These are phyloP conservation scores for Cardamine occulta DNA, from an alignment of 345 rosid species.

Conservation along the genomic window DNA sequence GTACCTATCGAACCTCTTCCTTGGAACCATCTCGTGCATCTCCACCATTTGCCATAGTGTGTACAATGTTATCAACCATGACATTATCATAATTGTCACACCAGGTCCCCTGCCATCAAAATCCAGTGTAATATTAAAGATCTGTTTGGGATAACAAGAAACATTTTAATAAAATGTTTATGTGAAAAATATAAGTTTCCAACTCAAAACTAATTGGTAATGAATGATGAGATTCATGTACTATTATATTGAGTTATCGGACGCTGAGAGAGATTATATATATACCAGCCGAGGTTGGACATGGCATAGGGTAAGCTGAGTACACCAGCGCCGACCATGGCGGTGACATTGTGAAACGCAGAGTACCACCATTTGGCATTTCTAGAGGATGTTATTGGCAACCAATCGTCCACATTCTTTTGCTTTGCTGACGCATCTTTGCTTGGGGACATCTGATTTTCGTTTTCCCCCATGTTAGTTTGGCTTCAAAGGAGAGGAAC, in stretches of 20 bases:
- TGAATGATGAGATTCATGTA: too few relatives aligned
- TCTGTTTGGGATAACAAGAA: not conserved
- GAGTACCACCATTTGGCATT: constrained; percentile 93
- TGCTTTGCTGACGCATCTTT: constrained; percentile 27
- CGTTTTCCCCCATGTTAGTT: constrained; percentile 1
- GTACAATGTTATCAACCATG: constrained; percentile 78
- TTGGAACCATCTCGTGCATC: constrained; percentile 84
- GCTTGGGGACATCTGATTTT: not conserved
- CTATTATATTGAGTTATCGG: too few relatives aligned
- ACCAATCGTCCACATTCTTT: constrained; percentile 65
- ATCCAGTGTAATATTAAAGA: not conserved
- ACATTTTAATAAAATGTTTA: not conserved
- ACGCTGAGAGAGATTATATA: not conserved
- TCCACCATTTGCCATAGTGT: constrained; percentile 95
- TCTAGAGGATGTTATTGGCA: constrained; percentile 70
- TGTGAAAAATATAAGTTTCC: not conserved
- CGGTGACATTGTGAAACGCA: constrained; percentile 88
- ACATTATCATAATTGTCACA: constrained; percentile 48
- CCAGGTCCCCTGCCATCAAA: constrained; percentile 73
- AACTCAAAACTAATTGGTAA: not conserved
- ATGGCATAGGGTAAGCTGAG: constrained; percentile 88
- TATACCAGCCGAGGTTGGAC: constrained; percentile 81
- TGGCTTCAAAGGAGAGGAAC: not conserved
- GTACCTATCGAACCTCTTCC: constrained; percentile 78
- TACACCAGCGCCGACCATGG: constrained; percentile 93